A percentile compares a stretch with the other conserved stretches of the same genome.
Evolutionary conservation across 2,329 filamentous ascomycete genomes (phyloP).

Genomic region (Microdochium bolleyi): DNA sequence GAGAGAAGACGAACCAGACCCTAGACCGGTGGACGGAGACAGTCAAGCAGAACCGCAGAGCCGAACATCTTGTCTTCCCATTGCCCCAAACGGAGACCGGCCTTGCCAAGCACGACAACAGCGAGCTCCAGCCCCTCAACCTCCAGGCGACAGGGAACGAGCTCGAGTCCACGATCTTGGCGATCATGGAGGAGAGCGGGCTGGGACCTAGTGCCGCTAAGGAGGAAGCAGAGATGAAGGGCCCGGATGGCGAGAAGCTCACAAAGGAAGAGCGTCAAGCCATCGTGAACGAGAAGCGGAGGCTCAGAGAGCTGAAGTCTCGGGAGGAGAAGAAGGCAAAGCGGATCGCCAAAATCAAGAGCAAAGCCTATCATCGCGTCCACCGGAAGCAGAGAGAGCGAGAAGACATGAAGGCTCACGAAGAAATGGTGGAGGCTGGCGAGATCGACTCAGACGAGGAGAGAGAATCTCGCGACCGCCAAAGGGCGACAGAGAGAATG

Average conservation of each 20-base stretch:
- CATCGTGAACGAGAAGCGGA: constrained; percentile 65
- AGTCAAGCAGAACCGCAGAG: constrained; percentile 85
- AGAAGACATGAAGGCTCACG: constrained; percentile 42
- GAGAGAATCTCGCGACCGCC: constrained; percentile 58
- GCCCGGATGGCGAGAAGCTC: constrained; percentile 42
- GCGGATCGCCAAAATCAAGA: constrained; percentile 98
- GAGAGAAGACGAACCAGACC: constrained; percentile 85
- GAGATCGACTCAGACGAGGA: constrained; percentile 59
- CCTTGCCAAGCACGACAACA: constrained; percentile 48
- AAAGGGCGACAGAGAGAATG: constrained; percentile 76
- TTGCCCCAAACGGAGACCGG: constrained; percentile 63
- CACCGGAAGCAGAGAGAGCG: constrained; percentile 67
- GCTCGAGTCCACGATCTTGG: constrained; percentile 77
- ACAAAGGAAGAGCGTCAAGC: constrained; percentile 62
- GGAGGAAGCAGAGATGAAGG: constrained; percentile 24
- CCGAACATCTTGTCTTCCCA: constrained; percentile 85
- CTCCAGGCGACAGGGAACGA: constrained; percentile 64
- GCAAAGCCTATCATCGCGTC: constrained; percentile 85
- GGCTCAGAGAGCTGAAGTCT: constrained; percentile 77
- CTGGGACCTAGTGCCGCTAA: constrained; percentile 47
- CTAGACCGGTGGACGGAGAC: constrained; percentile 90
- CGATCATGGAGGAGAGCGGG: constrained; percentile 85
- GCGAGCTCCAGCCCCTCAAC: constrained; percentile 57
- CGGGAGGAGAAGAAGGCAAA: constrained; percentile 82
- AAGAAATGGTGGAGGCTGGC: constrained; percentile 47